Percentiles rank a stretch among this genome's conserved stretches.
These are phyloP conservation scores for Coniosporium tulheliwenetii DNA, from an alignment of 2,329 filamentous ascomycete genomes.

Conservation along the genomic window DNA sequence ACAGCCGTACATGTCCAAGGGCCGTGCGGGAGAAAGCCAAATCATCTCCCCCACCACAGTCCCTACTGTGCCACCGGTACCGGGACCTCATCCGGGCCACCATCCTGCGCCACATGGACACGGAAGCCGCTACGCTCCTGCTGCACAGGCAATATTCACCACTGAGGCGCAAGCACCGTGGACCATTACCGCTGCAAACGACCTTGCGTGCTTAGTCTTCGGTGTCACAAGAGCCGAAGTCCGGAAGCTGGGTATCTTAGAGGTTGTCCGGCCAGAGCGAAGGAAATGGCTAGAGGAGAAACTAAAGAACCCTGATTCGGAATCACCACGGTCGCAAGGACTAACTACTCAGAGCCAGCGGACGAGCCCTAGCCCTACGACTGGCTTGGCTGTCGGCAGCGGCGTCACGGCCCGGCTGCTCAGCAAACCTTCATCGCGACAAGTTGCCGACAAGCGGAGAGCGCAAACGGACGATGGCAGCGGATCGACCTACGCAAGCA, in stretches of 20 bases:
- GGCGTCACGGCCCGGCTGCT: conserved; percentile 80
- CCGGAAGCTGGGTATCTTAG: conserved; percentile 82
- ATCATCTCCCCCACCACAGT: conserved; percentile 31
- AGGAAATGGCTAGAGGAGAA: conserved; percentile 82
- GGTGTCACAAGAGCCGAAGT: conserved; percentile 96
- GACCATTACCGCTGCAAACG: conserved; percentile 93
- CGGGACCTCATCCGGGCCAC: conserved; percentile 16
- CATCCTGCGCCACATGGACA: conserved; percentile 53
- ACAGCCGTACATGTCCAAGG: conserved; percentile 56
- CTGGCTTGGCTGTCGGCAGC: conserved; percentile 49
- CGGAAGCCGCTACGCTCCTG: conserved; percentile 76
- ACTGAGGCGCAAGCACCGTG: conserved; percentile 83
- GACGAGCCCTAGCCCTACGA: conserved; percentile 18
- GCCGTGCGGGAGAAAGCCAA: conserved; percentile 29
- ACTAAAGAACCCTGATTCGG: conserved; percentile 47
- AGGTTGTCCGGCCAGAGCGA: conserved; percentile 83
- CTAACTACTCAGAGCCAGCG: conserved; percentile 14
- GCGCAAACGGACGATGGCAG: conserved; percentile 51
- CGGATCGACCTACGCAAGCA: conserved; percentile 25
- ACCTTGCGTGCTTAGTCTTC: conserved; percentile 92
- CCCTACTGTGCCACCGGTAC: conserved; percentile 12
- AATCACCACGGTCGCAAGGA: conserved; percentile 12
- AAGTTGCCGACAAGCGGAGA: conserved; percentile 35
- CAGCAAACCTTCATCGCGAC: conserved; percentile 59
- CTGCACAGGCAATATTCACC: conserved; percentile 91